A percentile compares a stretch with the other conserved stretches of the same genome.
Conservation (phyloP, 2,329 filamentous ascomycete species). For the Fusarium chlamydosporum region DNA sequence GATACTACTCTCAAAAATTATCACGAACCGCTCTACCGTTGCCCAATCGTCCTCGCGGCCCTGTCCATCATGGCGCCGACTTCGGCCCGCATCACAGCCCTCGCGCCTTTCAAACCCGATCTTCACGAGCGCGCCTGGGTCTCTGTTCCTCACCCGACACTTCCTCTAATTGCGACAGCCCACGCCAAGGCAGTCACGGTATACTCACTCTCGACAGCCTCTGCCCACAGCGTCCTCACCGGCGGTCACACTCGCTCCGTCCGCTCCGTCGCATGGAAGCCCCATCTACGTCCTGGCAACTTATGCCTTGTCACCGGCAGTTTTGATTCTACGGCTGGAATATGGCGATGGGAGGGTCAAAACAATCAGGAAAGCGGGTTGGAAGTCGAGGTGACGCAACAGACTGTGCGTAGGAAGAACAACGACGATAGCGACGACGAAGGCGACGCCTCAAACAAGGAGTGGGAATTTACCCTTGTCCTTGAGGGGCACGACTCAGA, state of each 20-base stretch:
- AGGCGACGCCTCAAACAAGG: constrained; percentile 75
- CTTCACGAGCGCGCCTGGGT: constrained; percentile 85
- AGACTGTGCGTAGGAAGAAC: constrained; percentile 39
- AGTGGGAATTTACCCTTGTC: constrained; percentile 93
- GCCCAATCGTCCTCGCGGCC: constrained; percentile 3
- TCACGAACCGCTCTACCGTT: not conserved
- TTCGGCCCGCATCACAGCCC: constrained; percentile 58
- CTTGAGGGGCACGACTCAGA: constrained; percentile 96
- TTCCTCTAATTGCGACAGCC: constrained; percentile 89
- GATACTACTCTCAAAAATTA: too few species aligned
- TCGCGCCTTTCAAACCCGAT: constrained; percentile 67
- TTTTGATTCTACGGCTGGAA: constrained; percentile 92
- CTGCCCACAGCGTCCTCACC: constrained; percentile 81
- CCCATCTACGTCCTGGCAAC: constrained; percentile 70
- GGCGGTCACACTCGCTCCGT: constrained; percentile 93
- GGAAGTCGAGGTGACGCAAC: constrained; percentile 61
- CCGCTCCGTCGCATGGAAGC: constrained; percentile 90
- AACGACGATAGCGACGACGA: constrained; percentile 48
- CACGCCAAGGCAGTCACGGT: constrained; percentile 90
- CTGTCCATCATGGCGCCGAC: constrained; percentile 49
- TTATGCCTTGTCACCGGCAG: constrained; percentile 90
- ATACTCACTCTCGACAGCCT: constrained; percentile 87
- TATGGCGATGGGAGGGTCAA: constrained; percentile 78
- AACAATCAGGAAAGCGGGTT: constrained; percentile 52
- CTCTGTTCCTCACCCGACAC: constrained; percentile 85